Percentiles rank a stretch among this genome's conserved stretches.
phyloP scores from a whole-genome alignment of 2,329 filamentous ascomycete genomes.

The Aulographum hederae region DNA sequence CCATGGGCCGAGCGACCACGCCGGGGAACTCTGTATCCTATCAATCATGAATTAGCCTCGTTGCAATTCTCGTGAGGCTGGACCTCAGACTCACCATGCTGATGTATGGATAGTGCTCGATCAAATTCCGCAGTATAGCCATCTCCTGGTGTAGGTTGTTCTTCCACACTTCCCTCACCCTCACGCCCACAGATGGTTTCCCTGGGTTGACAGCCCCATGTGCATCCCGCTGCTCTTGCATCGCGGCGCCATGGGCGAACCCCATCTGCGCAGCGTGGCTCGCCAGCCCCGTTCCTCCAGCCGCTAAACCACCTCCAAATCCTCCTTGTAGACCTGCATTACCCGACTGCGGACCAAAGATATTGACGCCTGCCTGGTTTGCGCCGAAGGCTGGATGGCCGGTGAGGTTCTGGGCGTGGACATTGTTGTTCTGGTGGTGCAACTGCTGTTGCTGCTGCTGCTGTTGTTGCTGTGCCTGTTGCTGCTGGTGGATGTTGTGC shows the following conservation, averaged over 20 bases:
- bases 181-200: slow-evolving; percentile 32
- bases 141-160: slow-evolving; percentile 86
- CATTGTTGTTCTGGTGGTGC: slow-evolving; percentile 10
- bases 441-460: no score
- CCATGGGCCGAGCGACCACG: slow-evolving; percentile 88
- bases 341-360: slow-evolving; percentile 30
- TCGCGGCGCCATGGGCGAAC: slow-evolving; percentile 54
- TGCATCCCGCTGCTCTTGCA: slow-evolving; percentile 28
- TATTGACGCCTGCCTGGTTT: slow-evolving; percentile 15
- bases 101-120: slow-evolving; percentile 88
- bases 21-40: slow-evolving; percentile 98
- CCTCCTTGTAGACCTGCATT: slow-evolving; percentile 36
- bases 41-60: slow-evolving; percentile 4
- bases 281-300: slow-evolving; percentile 48
- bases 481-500: slow-evolving; percentile 7
- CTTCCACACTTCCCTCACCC: slow-evolving; percentile 94
- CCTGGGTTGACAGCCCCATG: slow-evolving; percentile 20
- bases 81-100: slow-evolving; percentile 59
- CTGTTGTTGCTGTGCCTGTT: slow-evolving; percentile 23
- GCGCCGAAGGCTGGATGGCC: slow-evolving; percentile 5
- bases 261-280: slow-evolving; percentile 79
- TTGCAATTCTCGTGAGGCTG: slow-evolving; percentile 3
- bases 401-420: slow-evolving; percentile 9
- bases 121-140: slow-evolving; percentile 59
- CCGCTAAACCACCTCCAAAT: slow-evolving; percentile 31